A percentile compares a stretch with the other conserved stretches of the same genome.
Conservation (phyloP, 2,329 filamentous ascomycete genomes). For the Lachnellula cervina region DNA sequence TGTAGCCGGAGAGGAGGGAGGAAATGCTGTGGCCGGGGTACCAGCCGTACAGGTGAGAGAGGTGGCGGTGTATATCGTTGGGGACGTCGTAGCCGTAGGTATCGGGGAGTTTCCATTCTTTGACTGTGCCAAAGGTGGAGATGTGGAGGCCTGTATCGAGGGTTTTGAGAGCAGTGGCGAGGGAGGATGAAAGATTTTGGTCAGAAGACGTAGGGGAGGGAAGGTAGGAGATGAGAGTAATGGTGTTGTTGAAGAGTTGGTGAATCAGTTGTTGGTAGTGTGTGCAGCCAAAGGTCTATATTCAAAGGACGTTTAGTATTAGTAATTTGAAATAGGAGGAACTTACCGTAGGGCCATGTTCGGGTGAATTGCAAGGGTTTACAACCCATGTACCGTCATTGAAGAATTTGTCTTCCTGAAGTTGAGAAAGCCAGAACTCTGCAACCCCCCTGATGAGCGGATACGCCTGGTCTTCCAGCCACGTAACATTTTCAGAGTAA, state of each 20-base stretch:
- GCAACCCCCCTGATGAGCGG: conserved; percentile 49
- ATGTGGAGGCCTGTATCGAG: conserved; percentile 49
- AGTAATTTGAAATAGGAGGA: not conserved
- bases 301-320: too few species aligned
- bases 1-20: conserved; percentile 38
- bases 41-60: conserved; percentile 54
- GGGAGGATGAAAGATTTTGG: not conserved
- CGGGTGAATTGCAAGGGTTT: conserved; percentile 55
- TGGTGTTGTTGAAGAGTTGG: conserved; percentile 20
- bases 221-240: not conserved
- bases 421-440: conserved; percentile 51
- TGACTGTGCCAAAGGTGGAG: conserved; percentile 39
- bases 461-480: conserved; percentile 45
- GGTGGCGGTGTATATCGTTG: conserved; percentile 46
- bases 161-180: conserved; percentile 39
- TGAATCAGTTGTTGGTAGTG: conserved; percentile 50
- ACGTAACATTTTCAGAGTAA: conserved; percentile 44
- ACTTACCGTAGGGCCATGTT: conserved; percentile 43
- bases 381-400: conserved; percentile 49
- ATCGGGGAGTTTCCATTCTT: conserved; percentile 46
- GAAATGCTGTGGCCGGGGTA: conserved; percentile 49
- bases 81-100: conserved; percentile 32
- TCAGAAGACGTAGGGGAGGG: not conserved
- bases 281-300: conserved; percentile 45
- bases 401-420: conserved; percentile 45